Evolutionary conservation across 2,329 filamentous ascomycete genomes (phyloP), one percentile per base, ranked within the genome.

Genomic region (Fusarium decemcellulare): DNA sequence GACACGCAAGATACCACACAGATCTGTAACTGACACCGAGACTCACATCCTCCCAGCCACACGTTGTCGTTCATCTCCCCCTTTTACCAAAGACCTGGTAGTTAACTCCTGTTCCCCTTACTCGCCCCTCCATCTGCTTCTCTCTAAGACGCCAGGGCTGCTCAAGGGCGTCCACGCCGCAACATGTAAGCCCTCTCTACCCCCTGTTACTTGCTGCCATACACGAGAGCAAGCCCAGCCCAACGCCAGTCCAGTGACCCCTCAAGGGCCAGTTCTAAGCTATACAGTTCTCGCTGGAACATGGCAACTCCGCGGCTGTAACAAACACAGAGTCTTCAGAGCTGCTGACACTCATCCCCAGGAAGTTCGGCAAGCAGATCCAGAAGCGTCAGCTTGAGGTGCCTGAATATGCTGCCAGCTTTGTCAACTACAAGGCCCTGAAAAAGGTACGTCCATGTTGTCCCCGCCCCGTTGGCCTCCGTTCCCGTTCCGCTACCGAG

Each of bases 291-390:
- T 66, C 42, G 16, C 16, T 46, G 48, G 55, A 46, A 29, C 44
- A 59, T 16, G 39, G 44, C 42, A 39, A 52, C 55, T 56, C 42
- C 32, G n/a, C 30, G 34, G n/a, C 43, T 43, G 57, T 59, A 18
- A 16, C 36, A 48, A 27, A 40, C 52, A 27, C 36, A 8, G 14
- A 68, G 37, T 42, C 51, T 53, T 47, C 63, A 56, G 27, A 32
- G 52, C 52, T 57, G 44, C 67, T 74, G 51, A 67, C 58, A 16
- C 37, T 59, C 46, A 54, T 10, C 55, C 63, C 68, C 76, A 99
- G 95, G 96, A 99, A 99, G 89, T 99, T 99, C 86, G 96, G 96
- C 82, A 99, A 99, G 87, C 94, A 98, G 81, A 97, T 99, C 74
- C 96, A 98, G 86, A 97, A 97, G 86, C 92, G 95, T 80, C 96